Evolutionary conservation across 176 grass and related monocot genomes (phyloP), one percentile per base, ranked within the genome.

Genomic region (Paspalum notatum): DNA sequence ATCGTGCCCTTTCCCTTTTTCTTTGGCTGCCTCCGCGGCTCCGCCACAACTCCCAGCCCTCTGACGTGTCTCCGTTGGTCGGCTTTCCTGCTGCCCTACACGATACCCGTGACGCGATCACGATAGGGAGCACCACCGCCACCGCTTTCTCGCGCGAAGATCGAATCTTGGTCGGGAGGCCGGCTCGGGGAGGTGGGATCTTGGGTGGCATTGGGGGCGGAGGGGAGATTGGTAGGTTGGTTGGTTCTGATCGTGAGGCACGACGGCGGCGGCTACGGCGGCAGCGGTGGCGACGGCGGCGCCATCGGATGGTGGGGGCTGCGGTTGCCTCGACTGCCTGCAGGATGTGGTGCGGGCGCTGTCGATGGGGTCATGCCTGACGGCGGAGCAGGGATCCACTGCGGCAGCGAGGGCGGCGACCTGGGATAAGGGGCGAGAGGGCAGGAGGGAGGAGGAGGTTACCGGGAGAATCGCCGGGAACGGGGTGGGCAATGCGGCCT

Each of bases 401-500:
- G 26, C 14, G 1, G 25, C 38, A 3, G 71, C 50, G 16, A 41
- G 12, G 83, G 39, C 20, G 8, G 17, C 44, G 21, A 39, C 24
- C 7, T 13, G 10, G 8, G 54, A 2, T n/a, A 90, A 83, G 8
- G 62, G 11, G 6, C 42, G 41, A 64, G 69, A 65, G 41, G 61
- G 18, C 53, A 87, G 40, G 63, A 75, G 53, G 62, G 66, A 70
- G 17, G 87, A 78, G 69, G 82, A 82, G 46, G 48, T 81, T 12
- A 58, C 65, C 1, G 79, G 65, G 3, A 86, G 87, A 74, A 84
- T 88, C 50, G 51, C 81, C 8, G 71, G 75, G 68, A 90, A 37
- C 42, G 90, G 93, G 8, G 78, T 65, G 37, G 91, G 87, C 53
- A 74, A 80, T 71, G 79, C 76, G n/a, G 87, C 82, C 2, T 90